Conservation (phyloP, 805 yeast genomes). For the Kodamaea kakaduensis region DNA sequence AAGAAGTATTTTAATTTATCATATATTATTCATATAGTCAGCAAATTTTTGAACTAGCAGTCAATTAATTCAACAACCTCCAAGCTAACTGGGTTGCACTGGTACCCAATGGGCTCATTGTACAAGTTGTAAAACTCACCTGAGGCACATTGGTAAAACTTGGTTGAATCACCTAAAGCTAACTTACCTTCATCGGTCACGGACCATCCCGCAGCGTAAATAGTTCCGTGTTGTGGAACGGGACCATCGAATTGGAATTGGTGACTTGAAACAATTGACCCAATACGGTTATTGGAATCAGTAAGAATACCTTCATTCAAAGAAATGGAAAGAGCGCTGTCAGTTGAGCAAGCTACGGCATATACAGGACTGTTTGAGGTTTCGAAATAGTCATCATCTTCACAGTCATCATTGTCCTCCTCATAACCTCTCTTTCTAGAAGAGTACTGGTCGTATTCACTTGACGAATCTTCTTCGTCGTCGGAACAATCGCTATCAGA, state of each 20-base stretch:
- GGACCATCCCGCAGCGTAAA: slow-evolving; percentile 40
- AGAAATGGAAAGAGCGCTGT: slow-evolving; percentile 25
- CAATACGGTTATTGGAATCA: slow-evolving; percentile 31
- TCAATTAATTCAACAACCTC: slow-evolving; percentile 35
- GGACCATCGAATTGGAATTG: slow-evolving; percentile 44
- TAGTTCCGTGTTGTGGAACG: slow-evolving; percentile 35
- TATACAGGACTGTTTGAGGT: slow-evolving; percentile 20
- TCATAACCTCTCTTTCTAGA: slow-evolving; percentile 5
- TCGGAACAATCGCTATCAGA: slow-evolving; percentile 1
- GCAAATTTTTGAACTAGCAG: slow-evolving; percentile 16
- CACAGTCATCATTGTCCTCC: slow-evolving; percentile 2
- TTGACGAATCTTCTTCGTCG: slow-evolving; percentile 1
- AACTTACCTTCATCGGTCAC: slow-evolving; percentile 30
- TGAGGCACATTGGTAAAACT: slow-evolving; percentile 37
- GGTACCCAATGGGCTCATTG: slow-evolving; percentile 28
- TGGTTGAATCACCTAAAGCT: slow-evolving; percentile 27
- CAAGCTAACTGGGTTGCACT: slow-evolving; percentile 35
- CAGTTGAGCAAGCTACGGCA: slow-evolving; percentile 27
- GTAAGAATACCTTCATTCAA: slow-evolving; percentile 28
- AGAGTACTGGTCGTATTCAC: slow-evolving; percentile 1
- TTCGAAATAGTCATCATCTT: slow-evolving; percentile 3
- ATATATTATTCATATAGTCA: not conserved
- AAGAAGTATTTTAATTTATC: too few species aligned
- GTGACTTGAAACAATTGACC: slow-evolving; percentile 34
- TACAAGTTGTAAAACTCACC: slow-evolving; percentile 39